phyloP scores from a whole-genome alignment of 352 stramenopile genomes.

The Aphanomyces astaci region DNA sequence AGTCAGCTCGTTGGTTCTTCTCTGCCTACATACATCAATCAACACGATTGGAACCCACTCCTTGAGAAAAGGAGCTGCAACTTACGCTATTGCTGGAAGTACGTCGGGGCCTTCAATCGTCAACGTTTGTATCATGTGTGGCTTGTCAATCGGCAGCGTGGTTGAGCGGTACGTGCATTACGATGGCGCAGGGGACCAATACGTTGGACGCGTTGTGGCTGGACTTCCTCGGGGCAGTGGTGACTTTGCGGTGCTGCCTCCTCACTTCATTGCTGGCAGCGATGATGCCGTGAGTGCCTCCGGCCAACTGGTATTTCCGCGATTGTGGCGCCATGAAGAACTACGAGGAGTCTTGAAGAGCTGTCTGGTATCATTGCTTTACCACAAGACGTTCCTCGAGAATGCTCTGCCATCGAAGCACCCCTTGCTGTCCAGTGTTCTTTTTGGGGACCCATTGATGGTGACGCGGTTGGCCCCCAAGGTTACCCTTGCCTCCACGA shows the following conservation, averaged over 20 bases:
- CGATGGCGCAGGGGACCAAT: background rate
- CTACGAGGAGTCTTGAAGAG: background rate
- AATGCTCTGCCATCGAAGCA: background rate
- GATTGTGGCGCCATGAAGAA: background rate
- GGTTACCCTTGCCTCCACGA: background rate
- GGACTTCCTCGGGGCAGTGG: background rate
- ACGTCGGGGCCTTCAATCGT: background rate
- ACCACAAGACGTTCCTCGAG: background rate
- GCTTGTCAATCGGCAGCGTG: background rate
- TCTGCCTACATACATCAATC: too few relatives aligned
- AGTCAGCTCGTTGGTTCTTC: too few relatives aligned
- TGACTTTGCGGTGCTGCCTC: background rate
- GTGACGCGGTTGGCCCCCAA: background rate
- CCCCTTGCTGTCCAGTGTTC: background rate
- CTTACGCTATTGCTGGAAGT: background rate
- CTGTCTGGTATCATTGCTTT: background rate
- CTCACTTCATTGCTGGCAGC: background rate
- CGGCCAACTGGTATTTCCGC: background rate
- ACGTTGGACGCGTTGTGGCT: background rate
- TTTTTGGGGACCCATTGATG: background rate
- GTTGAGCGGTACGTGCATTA: background rate
- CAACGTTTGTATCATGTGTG: background rate
- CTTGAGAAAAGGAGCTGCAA: background rate
- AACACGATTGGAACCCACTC: background rate
- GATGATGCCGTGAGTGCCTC: background rate